A percentile compares a stretch with the other conserved stretches of the same genome.
phyloP scores from a whole-genome alignment of 495 filamentous ascomycete genomes.

The Daldinia loculata region DNA sequence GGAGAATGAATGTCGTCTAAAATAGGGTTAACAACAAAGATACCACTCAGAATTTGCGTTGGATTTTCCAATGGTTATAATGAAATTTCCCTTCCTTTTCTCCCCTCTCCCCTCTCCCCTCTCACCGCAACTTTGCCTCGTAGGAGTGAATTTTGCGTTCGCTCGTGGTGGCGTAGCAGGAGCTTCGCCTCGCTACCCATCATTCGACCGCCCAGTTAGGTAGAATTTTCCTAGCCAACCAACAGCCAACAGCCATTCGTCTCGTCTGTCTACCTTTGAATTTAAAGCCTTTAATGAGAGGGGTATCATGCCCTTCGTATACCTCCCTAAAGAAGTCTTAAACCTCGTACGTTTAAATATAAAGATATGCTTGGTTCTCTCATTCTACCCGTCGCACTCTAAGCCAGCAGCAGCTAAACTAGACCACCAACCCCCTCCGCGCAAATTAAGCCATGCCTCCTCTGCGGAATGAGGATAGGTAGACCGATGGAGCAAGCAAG shows the following conservation, averaged over 20 bases:
- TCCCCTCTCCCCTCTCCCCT: conserved; percentile 12
- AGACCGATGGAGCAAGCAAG: no score
- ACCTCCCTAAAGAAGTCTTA: no score
- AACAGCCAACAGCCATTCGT: conserved; percentile 2
- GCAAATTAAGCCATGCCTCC: no score
- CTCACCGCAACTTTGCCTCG: conserved; percentile 33
- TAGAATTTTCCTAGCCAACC: conserved; percentile 11
- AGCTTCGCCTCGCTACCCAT: conserved; percentile 28
- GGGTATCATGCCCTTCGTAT: no score
- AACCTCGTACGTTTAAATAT: no score
- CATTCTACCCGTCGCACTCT: not conserved
- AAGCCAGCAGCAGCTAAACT: not conserved
- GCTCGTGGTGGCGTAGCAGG: conserved; percentile 32
- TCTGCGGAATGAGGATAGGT: no score
- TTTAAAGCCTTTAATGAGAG: not conserved
- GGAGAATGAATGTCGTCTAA: conserved; percentile 15
- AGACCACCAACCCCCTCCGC: not conserved
- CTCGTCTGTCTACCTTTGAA: not conserved
- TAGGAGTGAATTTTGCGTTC: conserved; percentile 3
- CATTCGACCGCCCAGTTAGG: conserved; percentile 10
- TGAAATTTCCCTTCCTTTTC: not conserved
- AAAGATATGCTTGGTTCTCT: not conserved
- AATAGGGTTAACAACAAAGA: conserved; percentile 3
- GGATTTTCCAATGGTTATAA: conserved; percentile 14
- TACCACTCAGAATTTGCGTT: conserved; percentile 6